Conservation (phyloP, 2,329 filamentous ascomycete species). For the Colletotrichum tropicicola region DNA sequence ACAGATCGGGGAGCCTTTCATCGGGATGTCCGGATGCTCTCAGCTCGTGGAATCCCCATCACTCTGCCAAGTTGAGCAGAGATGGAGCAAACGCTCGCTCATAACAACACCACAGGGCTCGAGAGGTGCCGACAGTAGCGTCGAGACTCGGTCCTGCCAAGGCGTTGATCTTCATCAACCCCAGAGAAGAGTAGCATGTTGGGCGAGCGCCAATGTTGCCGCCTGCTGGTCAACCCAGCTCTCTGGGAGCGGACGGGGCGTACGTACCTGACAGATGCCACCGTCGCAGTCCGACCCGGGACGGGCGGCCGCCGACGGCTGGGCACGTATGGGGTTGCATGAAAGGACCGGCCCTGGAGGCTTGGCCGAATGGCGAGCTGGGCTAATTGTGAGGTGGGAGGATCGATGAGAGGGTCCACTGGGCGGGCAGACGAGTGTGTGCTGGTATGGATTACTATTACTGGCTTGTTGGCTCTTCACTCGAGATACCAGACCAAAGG, state of each 20-base stretch:
- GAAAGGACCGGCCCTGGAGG: background rate
- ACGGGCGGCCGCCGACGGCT: background rate
- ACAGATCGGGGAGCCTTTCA: too few species aligned
- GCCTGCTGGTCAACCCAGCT: background rate
- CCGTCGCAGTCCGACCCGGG: background rate
- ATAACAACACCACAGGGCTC: background rate
- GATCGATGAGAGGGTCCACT: background rate
- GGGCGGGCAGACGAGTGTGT: background rate
- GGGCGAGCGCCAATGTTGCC: background rate
- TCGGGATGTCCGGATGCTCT: background rate
- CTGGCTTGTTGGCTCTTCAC: too few species aligned
- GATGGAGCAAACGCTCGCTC: background rate
- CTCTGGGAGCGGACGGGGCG: background rate
- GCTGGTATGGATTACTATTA: background rate
- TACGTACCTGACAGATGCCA: conserved; percentile 1
- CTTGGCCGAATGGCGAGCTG: background rate
- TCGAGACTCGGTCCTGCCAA: background rate
- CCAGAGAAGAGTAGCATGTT: background rate
- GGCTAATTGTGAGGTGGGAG: background rate
- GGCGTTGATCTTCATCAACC: background rate
- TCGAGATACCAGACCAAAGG: background rate
- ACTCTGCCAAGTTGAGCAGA: too few species aligned
- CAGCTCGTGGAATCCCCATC: too few species aligned
- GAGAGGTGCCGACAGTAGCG: background rate
- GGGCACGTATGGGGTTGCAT: conserved; percentile 5